phyloP scores from a whole-genome alignment of 2,329 filamentous ascomycete genomes.

The Neurospora sp. region DNA sequence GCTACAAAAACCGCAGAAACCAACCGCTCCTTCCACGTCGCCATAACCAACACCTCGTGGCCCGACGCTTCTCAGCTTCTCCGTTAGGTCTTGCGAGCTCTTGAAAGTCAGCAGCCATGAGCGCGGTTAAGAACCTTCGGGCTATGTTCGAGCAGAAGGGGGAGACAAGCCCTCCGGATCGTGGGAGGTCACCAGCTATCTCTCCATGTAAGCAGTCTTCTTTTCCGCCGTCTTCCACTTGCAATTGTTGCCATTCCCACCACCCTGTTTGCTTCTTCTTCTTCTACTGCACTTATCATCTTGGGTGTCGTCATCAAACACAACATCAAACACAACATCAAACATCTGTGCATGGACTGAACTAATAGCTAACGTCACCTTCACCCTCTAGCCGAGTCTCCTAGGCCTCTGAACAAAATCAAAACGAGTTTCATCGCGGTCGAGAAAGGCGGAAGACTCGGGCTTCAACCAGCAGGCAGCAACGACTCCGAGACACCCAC shows the following conservation, averaged over 20 bases:
- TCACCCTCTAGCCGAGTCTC: slow-evolving; percentile 31
- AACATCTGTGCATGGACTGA: not conserved
- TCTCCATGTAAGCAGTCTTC: slow-evolving; percentile 30
- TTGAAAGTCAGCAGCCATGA: slow-evolving; percentile 38
- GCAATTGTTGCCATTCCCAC: not conserved
- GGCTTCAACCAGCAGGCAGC: slow-evolving; percentile 37
- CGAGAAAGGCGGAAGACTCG: slow-evolving; percentile 53
- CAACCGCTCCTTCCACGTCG: not conserved
- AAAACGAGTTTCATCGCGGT: slow-evolving; percentile 67
- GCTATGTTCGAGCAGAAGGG: slow-evolving; percentile 73
- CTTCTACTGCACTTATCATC: not conserved
- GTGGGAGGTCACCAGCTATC: slow-evolving; percentile 57
- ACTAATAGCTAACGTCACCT: slow-evolving; percentile 8
- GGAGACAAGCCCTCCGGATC: slow-evolving; percentile 54
- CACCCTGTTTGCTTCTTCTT: not conserved
- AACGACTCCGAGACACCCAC: slow-evolving; percentile 30
- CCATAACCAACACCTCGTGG: not conserved
- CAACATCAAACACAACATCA: not conserved
- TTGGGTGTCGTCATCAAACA: not conserved
- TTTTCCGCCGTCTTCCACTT: not conserved
- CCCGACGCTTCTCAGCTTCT: not conserved
- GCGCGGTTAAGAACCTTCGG: slow-evolving; percentile 63
- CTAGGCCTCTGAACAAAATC: slow-evolving; percentile 63
- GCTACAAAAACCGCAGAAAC: not conserved
- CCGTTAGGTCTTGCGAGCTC: slow-evolving; percentile 1